phyloP scores from a whole-genome alignment of 2,329 filamentous ascomycete species.

The Calonectria montana region DNA sequence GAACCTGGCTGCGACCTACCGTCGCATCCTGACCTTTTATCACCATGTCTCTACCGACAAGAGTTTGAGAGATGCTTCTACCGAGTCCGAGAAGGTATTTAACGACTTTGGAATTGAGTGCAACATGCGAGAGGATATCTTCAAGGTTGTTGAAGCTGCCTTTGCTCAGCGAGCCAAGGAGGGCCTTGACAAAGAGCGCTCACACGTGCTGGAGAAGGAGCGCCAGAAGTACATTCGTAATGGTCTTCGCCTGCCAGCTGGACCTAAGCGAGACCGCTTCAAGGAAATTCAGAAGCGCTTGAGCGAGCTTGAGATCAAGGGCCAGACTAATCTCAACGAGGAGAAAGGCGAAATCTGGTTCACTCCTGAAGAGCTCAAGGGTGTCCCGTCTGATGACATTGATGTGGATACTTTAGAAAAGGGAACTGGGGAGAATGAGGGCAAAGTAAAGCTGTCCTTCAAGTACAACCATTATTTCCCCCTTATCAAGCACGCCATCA shows the following conservation, averaged over 20 bases:
- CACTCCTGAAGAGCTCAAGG: constrained; percentile 77
- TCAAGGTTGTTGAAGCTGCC: constrained; percentile 71
- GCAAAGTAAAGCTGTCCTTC: constrained; percentile 80
- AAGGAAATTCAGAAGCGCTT: constrained; percentile 88
- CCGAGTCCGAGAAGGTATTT: constrained; percentile 79
- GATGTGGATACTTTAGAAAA: constrained; percentile 74
- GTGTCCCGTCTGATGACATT: constrained; percentile 78
- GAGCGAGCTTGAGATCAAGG: constrained; percentile 78
- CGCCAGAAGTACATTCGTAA: constrained; percentile 82
- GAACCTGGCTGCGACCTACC: constrained; percentile 69
- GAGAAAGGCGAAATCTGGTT: constrained; percentile 87
- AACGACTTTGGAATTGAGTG: constrained; percentile 83
- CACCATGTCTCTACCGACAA: constrained; percentile 79
- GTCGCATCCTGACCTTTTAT: constrained; percentile 81
- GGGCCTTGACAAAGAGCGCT: constrained; percentile 74
- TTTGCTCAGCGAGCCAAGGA: constrained; percentile 64
- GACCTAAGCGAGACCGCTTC: constrained; percentile 79
- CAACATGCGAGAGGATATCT: constrained; percentile 85
- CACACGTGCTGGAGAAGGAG: constrained; percentile 81
- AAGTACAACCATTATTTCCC: constrained; percentile 88
- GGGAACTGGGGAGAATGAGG: constrained; percentile 77
- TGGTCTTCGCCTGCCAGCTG: constrained; percentile 77
- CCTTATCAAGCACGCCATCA: constrained; percentile 79
- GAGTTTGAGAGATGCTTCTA: constrained; percentile 78
- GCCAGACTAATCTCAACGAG: constrained; percentile 85